phyloP scores from a whole-genome alignment of 345 rosid genomes.

The Jatropha curcas region DNA sequence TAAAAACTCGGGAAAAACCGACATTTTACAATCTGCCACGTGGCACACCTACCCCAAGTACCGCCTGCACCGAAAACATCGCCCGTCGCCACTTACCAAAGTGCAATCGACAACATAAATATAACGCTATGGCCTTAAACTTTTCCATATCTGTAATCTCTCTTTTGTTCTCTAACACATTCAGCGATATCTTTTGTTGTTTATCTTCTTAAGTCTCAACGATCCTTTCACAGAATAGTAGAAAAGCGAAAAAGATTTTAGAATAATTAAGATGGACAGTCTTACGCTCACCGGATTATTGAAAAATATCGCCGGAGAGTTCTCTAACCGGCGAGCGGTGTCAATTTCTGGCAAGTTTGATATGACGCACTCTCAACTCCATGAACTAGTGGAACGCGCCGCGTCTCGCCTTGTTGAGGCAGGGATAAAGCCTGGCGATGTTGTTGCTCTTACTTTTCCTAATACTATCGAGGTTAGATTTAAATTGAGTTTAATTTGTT shows the following conservation, averaged over 20 bases:
- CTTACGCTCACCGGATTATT: conserved; percentile 49
- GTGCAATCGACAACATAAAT: neutral
- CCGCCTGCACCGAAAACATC: neutral
- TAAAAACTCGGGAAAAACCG: neutral
- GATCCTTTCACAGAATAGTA: neutral
- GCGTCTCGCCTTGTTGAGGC: conserved; percentile 48
- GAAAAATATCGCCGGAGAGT: conserved; percentile 38
- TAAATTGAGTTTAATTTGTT: neutral
- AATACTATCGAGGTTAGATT: conserved; percentile 41
- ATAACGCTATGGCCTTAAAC: neutral
- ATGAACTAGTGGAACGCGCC: conserved; percentile 48
- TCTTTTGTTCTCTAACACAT: neutral
- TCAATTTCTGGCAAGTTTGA: conserved; percentile 56
- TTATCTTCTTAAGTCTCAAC: neutral
- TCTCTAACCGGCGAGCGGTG: conserved; percentile 45
- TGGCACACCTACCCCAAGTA: conserved; percentile 10
- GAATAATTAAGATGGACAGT: conserved; percentile 34
- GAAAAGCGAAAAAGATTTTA: neutral
- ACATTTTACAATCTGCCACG: neutral
- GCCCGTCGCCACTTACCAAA: neutral
- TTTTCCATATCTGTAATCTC: no score
- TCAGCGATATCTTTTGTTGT: neutral
- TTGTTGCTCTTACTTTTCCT: conserved; percentile 62
- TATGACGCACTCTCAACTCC: conserved; percentile 51
- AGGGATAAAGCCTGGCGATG: conserved; percentile 53